Evolutionary conservation across 192 early-diverging fungal genomes (phyloP).

Genomic region (Coemansia sp.): DNA sequence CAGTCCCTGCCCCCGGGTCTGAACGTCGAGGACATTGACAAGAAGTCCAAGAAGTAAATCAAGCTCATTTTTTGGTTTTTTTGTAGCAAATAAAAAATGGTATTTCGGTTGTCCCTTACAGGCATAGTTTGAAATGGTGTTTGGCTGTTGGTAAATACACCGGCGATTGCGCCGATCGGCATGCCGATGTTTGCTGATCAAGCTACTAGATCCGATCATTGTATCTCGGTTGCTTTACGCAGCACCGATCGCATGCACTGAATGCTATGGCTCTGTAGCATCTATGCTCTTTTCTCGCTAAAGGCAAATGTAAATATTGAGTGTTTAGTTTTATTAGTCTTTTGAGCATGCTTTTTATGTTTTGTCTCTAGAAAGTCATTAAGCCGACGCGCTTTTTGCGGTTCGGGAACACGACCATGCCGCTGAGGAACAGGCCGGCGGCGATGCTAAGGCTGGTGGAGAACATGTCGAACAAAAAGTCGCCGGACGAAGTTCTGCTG

Average conservation of each 20-base stretch:
- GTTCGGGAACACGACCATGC: conserved; percentile 63
- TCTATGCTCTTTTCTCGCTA: no score
- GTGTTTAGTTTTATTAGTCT: no score
- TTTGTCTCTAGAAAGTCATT: conserved; percentile 47
- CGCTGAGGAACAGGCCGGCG: conserved; percentile 69
- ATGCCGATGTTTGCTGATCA: no score
- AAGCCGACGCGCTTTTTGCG: conserved; percentile 56
- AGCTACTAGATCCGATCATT: no score
- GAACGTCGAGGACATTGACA: conserved; percentile 20
- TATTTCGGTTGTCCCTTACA: neutral
- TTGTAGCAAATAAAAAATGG: neutral
- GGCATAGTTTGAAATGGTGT: no score
- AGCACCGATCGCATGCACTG: no score
- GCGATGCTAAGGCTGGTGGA: conserved; percentile 68
- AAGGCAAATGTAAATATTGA: no score
- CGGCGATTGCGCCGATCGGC: no score
- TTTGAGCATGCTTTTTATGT: neutral
- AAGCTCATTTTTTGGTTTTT: neutral
- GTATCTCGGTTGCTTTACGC: no score
- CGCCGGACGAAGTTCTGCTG: conserved; percentile 54
- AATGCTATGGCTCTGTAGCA: no score
- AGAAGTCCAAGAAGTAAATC: conserved; percentile 27
- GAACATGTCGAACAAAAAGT: conserved; percentile 62
- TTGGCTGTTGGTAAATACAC: no score
- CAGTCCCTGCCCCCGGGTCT: conserved; percentile 88